phyloP scores from a whole-genome alignment of 208 protist genomes.

The Herpetomonas tarakana region DNA sequence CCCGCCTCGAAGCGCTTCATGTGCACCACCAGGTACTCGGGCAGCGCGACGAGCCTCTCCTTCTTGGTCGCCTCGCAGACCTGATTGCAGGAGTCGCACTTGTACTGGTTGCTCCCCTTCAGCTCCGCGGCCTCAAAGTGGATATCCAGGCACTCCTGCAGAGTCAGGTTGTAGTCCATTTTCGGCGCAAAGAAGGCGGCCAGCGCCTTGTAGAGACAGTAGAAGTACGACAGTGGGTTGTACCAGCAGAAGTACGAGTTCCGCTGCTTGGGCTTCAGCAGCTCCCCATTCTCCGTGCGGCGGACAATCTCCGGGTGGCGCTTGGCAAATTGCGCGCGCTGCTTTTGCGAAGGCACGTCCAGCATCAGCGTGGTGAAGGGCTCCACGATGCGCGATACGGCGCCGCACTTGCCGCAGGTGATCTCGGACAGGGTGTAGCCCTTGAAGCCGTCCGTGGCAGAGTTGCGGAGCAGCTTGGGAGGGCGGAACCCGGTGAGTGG shows the following conservation, averaged over 20 bases:
- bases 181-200: conserved; percentile 19
- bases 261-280: conserved; percentile 19
- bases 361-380: conserved; percentile 73
- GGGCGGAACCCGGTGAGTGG: conserved; percentile 26
- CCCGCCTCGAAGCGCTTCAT: conserved; percentile 88
- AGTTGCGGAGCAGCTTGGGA: conserved; percentile 59
- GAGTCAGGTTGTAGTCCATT: conserved; percentile 57
- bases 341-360: conserved; percentile 51
- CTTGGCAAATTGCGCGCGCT: conserved; percentile 46
- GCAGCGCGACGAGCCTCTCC: conserved; percentile 60
- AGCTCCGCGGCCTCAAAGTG: conserved; percentile 79
- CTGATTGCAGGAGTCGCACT: conserved; percentile 66
- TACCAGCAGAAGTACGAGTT: conserved; percentile 38
- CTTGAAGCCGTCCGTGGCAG: conserved; percentile 74
- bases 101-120: conserved; percentile 70
- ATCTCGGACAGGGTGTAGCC: conserved; percentile 73
- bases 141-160: conserved; percentile 87
- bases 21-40: conserved; percentile 82
- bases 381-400: conserved; percentile 61
- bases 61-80: conserved; percentile 74
- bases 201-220: conserved; percentile 10
- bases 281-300: conserved; percentile 18
- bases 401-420: conserved; percentile 59
- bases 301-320: conserved; percentile 51
- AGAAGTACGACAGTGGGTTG: conserved; percentile 48